phyloP scores from a whole-genome alignment of 2,329 filamentous ascomycete genomes.

The Fusarium buharicum region DNA sequence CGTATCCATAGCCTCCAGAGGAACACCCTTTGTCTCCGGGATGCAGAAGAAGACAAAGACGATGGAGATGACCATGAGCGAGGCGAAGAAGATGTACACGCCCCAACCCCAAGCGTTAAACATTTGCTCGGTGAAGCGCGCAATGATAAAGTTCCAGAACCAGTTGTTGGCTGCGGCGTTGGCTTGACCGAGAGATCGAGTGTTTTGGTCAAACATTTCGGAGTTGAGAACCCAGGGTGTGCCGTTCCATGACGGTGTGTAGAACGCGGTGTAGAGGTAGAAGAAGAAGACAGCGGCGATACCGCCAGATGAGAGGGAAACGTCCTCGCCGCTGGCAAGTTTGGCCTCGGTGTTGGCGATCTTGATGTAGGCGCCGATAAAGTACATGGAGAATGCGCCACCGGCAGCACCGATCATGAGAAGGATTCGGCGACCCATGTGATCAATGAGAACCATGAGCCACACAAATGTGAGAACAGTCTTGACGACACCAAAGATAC shows the following conservation, averaged over 20 bases:
- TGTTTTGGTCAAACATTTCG: conserved; percentile 79
- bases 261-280: conserved; percentile 67
- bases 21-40: conserved; percentile 73
- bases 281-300: conserved; percentile 75
- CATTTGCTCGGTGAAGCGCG: conserved; percentile 75
- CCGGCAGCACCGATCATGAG: conserved; percentile 70
- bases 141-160: conserved; percentile 77
- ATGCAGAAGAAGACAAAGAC: conserved; percentile 71
- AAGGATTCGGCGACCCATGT: conserved; percentile 63
- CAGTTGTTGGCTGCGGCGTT: conserved; percentile 78
- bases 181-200: conserved; percentile 72
- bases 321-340: conserved; percentile 46
- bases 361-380: conserved; percentile 62
- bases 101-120: conserved; percentile 68
- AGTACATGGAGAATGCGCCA: conserved; percentile 74
- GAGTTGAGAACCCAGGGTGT: conserved; percentile 80
- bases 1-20: conserved; percentile 72
- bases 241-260: conserved; percentile 78
- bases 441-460: conserved; percentile 75
- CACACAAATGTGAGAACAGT: conserved; percentile 74
- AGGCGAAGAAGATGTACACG: conserved; percentile 76
- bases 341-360: conserved; percentile 59
- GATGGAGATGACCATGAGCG: conserved; percentile 67
- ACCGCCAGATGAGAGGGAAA: conserved; percentile 57
- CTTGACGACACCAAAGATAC: conserved; percentile 82